These are phyloP conservation scores for Microdochium trichocladiopsis DNA, from an alignment of 2,329 filamentous ascomycete species.

Conservation along the genomic window DNA sequence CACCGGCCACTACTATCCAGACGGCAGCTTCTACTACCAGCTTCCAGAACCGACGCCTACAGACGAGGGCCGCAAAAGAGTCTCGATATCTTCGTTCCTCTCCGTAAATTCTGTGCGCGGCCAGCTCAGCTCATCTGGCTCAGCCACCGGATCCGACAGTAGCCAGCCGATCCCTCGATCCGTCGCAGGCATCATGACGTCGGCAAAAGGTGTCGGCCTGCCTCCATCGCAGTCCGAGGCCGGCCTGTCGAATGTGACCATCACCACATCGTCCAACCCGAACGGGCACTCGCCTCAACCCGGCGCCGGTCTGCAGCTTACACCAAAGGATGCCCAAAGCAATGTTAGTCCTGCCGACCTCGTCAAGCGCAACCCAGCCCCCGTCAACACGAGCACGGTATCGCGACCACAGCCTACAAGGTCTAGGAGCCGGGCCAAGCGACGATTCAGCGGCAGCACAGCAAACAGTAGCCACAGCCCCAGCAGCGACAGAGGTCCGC, in stretches of 20 bases:
- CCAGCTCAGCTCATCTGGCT: constrained; percentile 42
- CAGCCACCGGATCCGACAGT: constrained; percentile 45
- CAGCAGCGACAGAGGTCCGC: constrained; percentile 58
- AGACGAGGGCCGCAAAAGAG: constrained; percentile 48
- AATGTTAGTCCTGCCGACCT: constrained; percentile 29
- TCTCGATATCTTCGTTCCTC: constrained; percentile 68
- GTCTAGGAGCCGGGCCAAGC: constrained; percentile 63
- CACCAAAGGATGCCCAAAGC: constrained; percentile 32
- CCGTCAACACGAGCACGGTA: constrained; percentile 16
- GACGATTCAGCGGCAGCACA: constrained; percentile 76
- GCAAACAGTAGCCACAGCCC: constrained; percentile 76
- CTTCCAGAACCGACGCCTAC: constrained; percentile 42
- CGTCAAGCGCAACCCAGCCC: constrained; percentile 30
- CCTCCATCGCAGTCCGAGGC: constrained; percentile 40
- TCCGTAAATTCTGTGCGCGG: constrained; percentile 58
- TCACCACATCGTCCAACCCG: constrained; percentile 42
- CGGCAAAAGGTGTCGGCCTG: constrained; percentile 29
- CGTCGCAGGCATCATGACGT: constrained; percentile 37
- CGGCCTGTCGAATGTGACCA: constrained; percentile 41
- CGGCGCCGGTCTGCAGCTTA: constrained; percentile 35
- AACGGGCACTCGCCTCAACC: constrained; percentile 32
- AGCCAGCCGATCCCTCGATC: constrained; percentile 29
- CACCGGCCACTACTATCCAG: constrained; percentile 11
- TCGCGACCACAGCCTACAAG: constrained; percentile 40
- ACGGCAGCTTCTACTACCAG: constrained; percentile 18